Evolutionary conservation across 495 filamentous ascomycete species (phyloP), one percentile per base, ranked within the genome.

Genomic region (Penicillium flavigenum): DNA sequence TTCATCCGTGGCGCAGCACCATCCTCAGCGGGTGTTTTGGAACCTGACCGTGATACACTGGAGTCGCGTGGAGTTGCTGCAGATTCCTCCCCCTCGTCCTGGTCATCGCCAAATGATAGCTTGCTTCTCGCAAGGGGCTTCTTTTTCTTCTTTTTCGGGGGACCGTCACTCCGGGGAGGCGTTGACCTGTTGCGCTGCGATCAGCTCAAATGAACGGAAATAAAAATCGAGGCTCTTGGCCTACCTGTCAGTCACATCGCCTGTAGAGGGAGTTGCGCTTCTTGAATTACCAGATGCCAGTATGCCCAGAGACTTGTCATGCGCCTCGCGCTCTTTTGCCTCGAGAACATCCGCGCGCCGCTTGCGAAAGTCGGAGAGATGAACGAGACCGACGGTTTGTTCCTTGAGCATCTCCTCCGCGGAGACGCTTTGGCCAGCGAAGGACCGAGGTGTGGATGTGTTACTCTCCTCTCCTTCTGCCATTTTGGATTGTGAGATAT

Each of bases 321-420:
- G 85, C 4, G 87, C 88, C 68, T 94, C 91, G 56, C 89, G 82
- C 63, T 92, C 88, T 67, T 92, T 93, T 67, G 91, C 89, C 72
- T 98, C 94, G 31, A 96, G 77, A 27, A 92, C 90, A 72, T 98
- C 91, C 61, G 92, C 93, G 71, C 94, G 91, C 39, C 94, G 87
- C 74, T 98, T 98, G 72, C 94, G 92, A 76, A 97, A 98, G 69
- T 98, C 94, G 62, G 86, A 89, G 41, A 97, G 85, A 54, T 90
- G 82, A 43, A 98, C 94, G 14, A 98, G 86, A 44, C 94, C 94
- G 51, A 96, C 92, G 1, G 94, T 98, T 68, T 92, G 88, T 39
- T 87, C 91, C 61, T 91, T 92, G 49, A 98, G 84, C n/a, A 93
- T 80, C 55, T 97, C 89, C 74, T 96, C 88, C 16, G 92, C 88